A percentile compares a stretch with the other conserved stretches of the same genome.
Conservation (phyloP, 2,329 filamentous ascomycete species). For the Zymoseptoria tritici region DNA sequence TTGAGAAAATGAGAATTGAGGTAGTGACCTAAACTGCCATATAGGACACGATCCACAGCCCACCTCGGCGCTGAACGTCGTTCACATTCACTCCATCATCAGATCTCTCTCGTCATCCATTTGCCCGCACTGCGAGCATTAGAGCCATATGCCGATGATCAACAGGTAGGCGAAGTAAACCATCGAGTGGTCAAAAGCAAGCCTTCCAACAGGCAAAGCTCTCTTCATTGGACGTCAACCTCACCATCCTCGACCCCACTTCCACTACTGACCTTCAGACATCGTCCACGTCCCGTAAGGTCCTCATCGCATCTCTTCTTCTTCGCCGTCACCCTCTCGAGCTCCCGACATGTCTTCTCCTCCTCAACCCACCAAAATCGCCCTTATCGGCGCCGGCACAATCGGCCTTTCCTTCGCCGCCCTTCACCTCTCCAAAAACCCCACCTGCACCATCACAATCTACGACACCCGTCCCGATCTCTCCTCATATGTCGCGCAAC, state of each 20-base stretch:
- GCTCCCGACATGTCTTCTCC: background rate
- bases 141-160: too few species aligned
- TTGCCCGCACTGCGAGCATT: too few species aligned
- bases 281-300: background rate
- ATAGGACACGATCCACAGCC: too few species aligned
- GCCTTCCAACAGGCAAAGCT: background rate
- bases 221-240: background rate
- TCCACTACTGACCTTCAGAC: background rate
- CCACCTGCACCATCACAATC: constrained; percentile 38
- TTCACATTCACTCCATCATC: too few species aligned
- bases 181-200: background rate
- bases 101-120: too few species aligned
- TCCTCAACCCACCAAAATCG: constrained; percentile 23
- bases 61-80: too few species aligned
- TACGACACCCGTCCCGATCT: constrained; percentile 46
- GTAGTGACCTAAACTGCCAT: too few species aligned
- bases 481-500: constrained; percentile 35
- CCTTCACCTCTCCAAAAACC: constrained; percentile 43
- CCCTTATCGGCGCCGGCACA: constrained; percentile 40
- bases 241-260: background rate
- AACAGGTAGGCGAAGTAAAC: background rate
- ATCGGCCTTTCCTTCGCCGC: constrained; percentile 52
- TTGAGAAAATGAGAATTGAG: too few species aligned
- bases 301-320: background rate
- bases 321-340: background rate